phyloP scores from a whole-genome alignment of 208 protist genomes.

The Naegleria lovaniensis region DNA sequence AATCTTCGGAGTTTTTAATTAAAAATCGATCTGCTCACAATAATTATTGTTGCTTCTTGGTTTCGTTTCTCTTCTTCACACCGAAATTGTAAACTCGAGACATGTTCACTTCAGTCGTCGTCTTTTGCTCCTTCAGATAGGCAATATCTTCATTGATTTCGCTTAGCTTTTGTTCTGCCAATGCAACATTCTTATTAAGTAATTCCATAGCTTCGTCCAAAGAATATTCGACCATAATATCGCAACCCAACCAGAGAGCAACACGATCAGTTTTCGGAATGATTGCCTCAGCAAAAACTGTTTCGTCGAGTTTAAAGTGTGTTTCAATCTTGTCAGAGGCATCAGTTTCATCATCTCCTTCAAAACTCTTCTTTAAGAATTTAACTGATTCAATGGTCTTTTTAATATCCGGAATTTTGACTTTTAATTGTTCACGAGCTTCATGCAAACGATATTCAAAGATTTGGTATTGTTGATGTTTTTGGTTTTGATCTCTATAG shows the following conservation, averaged over 20 bases:
- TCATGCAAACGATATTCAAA: conserved; percentile 35
- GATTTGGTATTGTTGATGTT: conserved; percentile 37
- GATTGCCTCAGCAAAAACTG: conserved; percentile 32
- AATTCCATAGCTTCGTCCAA: conserved; percentile 56
- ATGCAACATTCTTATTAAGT: conserved; percentile 48
- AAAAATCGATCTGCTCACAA: no score
- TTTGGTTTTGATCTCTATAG: conserved; percentile 18
- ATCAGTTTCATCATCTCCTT: conserved; percentile 24
- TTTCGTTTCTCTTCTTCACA: conserved; percentile 40
- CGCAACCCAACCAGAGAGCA: conserved; percentile 55
- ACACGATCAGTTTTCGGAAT: conserved; percentile 21
- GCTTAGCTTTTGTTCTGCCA: conserved; percentile 39
- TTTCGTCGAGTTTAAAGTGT: conserved; percentile 36
- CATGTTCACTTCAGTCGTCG: conserved; percentile 58
- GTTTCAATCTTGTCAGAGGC: conserved; percentile 1
- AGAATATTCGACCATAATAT: conserved; percentile 64
- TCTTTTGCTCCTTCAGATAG: conserved; percentile 66
- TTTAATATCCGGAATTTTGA: conserved; percentile 41
- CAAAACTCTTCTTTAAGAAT: conserved; percentile 28
- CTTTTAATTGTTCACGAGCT: conserved; percentile 28
- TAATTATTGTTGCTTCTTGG: background rate
- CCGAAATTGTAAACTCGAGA: conserved; percentile 46
- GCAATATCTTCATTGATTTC: conserved; percentile 50
- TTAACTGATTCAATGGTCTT: conserved; percentile 38
- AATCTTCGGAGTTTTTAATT: no score